These are phyloP conservation scores for Crepidotus variabilis DNA, from an alignment of 768 basidiomycete genomes.

Conservation along the genomic window DNA sequence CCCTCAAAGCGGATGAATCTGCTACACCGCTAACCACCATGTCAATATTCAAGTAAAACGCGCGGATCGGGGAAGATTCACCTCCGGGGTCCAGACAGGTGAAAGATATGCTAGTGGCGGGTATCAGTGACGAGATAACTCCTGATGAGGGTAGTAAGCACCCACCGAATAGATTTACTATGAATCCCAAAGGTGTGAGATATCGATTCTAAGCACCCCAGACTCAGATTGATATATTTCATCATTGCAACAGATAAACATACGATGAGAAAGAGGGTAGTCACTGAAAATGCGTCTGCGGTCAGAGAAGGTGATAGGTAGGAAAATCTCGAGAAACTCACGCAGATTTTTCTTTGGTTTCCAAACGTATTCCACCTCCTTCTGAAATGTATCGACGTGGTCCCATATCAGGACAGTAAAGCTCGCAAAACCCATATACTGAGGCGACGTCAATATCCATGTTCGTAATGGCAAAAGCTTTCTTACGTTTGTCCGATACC, in stretches of 20 bases:
- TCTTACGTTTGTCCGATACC: constrained; percentile 22
- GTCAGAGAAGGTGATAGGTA: background rate
- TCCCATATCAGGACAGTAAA: constrained; percentile 53
- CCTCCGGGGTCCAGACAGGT: constrained; percentile 34
- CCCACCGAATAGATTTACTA: constrained; percentile 47
- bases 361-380: constrained; percentile 53
- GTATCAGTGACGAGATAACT: background rate
- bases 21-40: constrained; percentile 27
- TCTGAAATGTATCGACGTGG: constrained; percentile 48
- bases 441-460: background rate
- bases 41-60: background rate
- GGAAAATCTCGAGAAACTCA: constrained; percentile 23
- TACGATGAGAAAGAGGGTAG: constrained; percentile 38
- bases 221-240: background rate
- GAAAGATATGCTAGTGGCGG: constrained; percentile 40
- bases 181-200: constrained; percentile 56
- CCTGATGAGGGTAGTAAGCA: background rate
- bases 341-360: constrained; percentile 39
- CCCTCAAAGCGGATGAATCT: constrained; percentile 49
- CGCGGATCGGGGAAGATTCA: constrained; percentile 11
- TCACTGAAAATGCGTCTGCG: constrained; percentile 21
- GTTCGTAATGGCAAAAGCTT: background rate
- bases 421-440: constrained; percentile 50
- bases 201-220: constrained; percentile 50
- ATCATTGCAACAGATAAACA: constrained; percentile 4